phyloP scores from a whole-genome alignment of 352 stramenopile species.

The Phytopythium aichiense region DNA sequence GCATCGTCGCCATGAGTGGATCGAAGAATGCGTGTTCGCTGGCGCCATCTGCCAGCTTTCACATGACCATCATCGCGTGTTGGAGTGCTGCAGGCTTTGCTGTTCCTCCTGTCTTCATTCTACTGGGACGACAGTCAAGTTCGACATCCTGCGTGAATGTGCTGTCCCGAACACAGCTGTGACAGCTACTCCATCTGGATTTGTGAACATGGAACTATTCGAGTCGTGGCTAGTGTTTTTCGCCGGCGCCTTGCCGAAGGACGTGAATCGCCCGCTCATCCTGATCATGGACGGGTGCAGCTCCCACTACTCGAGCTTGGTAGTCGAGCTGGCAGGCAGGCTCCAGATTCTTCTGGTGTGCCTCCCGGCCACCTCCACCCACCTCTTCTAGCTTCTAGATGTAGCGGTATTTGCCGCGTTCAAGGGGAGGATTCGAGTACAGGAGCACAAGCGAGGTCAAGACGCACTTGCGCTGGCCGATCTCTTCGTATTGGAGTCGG shows the following conservation, averaged over 20 bases:
- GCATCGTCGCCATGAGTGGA: constrained; percentile 15
- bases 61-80: constrained; percentile 24
- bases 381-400: no score
- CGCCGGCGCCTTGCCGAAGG: background rate
- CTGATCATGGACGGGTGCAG: constrained; percentile 12
- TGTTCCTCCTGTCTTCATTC: constrained; percentile 14
- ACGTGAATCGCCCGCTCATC: background rate
- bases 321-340: no score
- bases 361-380: no score
- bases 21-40: constrained; percentile 20
- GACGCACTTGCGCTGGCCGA: background rate
- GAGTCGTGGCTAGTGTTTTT: constrained; percentile 12
- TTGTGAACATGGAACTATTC: constrained; percentile 15
- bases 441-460: background rate
- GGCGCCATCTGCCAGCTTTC: constrained; percentile 12
- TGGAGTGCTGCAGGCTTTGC: constrained; percentile 10
- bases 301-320: constrained; percentile 13
- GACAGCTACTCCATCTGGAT: constrained; percentile 15
- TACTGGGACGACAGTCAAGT: constrained; percentile 9
- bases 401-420: no score
- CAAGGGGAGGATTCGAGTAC: no score
- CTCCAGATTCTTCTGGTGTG: no score
- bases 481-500: background rate
- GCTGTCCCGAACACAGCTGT: constrained; percentile 1
- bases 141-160: background rate